Percentiles rank a stretch among this genome's conserved stretches.
Evolutionary conservation across 2,329 filamentous ascomycete species (phyloP).

Genomic region (Hymenoscyphus salicellus): DNA sequence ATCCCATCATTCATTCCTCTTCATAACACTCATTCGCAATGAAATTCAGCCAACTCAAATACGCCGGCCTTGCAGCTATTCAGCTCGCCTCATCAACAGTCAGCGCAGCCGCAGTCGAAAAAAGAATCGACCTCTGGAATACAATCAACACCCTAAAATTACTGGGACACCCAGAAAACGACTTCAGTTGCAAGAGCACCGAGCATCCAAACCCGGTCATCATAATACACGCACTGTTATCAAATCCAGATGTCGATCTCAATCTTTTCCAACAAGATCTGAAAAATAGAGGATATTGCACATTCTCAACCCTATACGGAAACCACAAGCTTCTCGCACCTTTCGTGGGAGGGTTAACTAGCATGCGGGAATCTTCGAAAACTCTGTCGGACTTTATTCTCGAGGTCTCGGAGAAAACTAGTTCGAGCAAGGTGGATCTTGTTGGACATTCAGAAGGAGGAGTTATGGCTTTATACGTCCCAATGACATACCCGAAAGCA

Average conservation of each 20-base stretch:
- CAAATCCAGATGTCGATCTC: background rate
- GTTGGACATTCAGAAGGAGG: slow-evolving; percentile 1
- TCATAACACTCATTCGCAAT: background rate
- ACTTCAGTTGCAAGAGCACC: background rate
- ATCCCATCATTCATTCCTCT: background rate
- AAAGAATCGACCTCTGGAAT: background rate
- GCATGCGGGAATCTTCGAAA: background rate
- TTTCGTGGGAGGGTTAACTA: background rate
- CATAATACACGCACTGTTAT: background rate
- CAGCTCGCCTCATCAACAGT: background rate
- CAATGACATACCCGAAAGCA: background rate
- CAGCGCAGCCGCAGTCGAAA: background rate
- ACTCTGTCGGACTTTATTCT: background rate
- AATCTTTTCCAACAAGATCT: background rate
- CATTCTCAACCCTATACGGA: background rate
- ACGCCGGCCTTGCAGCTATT: background rate
- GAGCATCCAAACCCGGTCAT: background rate
- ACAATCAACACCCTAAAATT: background rate
- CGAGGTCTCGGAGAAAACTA: background rate
- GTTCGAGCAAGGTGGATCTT: background rate
- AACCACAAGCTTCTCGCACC: background rate
- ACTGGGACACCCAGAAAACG: background rate
- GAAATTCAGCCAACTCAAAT: background rate
- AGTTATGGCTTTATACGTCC: background rate
- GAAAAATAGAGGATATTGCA: background rate